phyloP scores from a whole-genome alignment of 2,329 filamentous ascomycete species.

The Thermochaetoides dissita region DNA sequence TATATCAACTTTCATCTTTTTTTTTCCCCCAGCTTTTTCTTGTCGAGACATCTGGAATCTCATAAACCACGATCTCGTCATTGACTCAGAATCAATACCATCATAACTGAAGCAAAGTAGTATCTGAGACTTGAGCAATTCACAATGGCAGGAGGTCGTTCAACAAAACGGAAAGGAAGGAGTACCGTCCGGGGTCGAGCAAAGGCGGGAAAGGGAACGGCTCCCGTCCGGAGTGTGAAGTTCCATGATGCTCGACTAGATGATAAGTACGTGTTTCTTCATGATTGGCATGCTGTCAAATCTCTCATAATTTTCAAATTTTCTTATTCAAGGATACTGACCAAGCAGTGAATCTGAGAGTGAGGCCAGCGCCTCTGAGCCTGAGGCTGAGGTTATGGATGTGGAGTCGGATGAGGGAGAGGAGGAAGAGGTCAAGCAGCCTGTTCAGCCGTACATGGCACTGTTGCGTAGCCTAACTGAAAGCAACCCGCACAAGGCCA shows the following conservation, averaged over 20 bases:
- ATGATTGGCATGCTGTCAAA: too few relatives aligned
- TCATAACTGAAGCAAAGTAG: not conserved
- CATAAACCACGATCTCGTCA: too few relatives aligned
- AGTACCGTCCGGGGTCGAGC: constrained; percentile 13
- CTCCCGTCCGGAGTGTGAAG: not conserved
- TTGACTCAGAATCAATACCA: not conserved
- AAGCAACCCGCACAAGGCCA: constrained; percentile 29
- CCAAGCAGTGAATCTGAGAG: constrained; percentile 12
- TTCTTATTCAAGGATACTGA: not conserved
- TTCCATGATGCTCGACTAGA: not conserved
- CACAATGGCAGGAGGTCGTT: constrained; percentile 21
- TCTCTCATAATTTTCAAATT: not conserved
- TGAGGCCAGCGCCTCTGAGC: constrained; percentile 8
- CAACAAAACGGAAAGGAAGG: constrained; percentile 4
- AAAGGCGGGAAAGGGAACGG: not conserved
- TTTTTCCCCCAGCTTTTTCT: constrained; percentile 20
- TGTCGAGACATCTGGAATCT: not conserved
- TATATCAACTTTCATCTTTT: constrained; percentile 3
- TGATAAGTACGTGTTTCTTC: not conserved
- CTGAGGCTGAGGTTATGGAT: constrained; percentile 18
- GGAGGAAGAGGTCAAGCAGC: constrained; percentile 28
- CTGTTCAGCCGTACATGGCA: constrained; percentile 39
- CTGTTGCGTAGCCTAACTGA: constrained; percentile 44
- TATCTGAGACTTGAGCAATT: not conserved
- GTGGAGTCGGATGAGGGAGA: constrained; percentile 33